Conservation (phyloP, 306 rosid genomes). For the Malus fusca region DNA sequence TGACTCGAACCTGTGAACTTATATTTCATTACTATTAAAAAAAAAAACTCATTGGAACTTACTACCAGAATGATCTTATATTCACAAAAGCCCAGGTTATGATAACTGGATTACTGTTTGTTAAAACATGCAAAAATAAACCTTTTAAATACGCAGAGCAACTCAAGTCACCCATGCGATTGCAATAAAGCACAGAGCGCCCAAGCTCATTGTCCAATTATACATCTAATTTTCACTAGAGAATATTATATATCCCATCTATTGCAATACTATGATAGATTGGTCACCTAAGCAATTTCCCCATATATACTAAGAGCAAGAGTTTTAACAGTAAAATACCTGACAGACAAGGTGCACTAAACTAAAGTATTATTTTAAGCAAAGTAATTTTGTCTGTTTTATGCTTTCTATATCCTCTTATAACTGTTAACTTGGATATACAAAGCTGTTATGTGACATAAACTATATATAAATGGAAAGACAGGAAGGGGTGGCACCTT, state of each 20-base stretch:
- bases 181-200: neutral
- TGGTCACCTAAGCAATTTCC: neutral
- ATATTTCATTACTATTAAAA: too few relatives aligned
- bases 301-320: neutral
- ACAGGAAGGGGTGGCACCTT: slow-evolving; percentile 44
- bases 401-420: neutral
- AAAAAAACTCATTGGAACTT: neutral
- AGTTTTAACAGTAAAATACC: too few relatives aligned
- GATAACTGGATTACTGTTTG: too few relatives aligned
- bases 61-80: neutral
- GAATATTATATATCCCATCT: neutral
- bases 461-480: slow-evolving; percentile 10
- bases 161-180: neutral
- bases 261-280: neutral
- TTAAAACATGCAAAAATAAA: too few relatives aligned
- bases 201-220: neutral
- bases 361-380: neutral
- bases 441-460: slow-evolving; percentile 12
- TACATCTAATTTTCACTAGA: neutral
- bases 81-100: neutral
- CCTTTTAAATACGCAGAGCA: neutral
- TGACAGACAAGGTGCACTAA: neutral
- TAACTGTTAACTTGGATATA: slow-evolving; percentile 2
- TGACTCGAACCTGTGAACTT: too few relatives aligned
- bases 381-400: neutral